Percentiles rank a stretch among this genome's conserved stretches.
phyloP scores from a whole-genome alignment of 768 basidiomycete genomes.

The Strobilomyces dryophilus region DNA sequence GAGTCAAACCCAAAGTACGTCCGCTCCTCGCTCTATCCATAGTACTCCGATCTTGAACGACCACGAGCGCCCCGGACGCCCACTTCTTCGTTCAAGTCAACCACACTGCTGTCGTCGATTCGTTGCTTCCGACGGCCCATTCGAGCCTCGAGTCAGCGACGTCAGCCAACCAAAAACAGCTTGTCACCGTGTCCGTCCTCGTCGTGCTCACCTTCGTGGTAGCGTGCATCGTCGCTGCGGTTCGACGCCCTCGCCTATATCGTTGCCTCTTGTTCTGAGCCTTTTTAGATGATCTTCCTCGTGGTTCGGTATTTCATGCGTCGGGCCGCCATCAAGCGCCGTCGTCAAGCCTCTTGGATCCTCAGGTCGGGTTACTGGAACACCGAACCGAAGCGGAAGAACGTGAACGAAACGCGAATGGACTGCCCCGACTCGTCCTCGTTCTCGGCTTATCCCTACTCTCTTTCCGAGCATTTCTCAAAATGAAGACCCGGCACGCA shows the following conservation, averaged over 20 bases:
- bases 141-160: not conserved
- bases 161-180: conserved; percentile 1
- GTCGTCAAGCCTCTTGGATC: conserved; percentile 26
- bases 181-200: not conserved
- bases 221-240: conserved; percentile 5
- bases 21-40: not conserved
- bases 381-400: conserved; percentile 12
- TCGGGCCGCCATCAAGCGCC: conserved; percentile 16
- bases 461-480: conserved; percentile 15
- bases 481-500: not conserved
- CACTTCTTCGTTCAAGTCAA: not conserved
- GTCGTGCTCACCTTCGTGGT: not conserved
- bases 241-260: not conserved
- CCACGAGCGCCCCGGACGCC: not conserved
- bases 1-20: conserved; percentile 3
- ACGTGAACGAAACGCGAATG: conserved; percentile 5
- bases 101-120: conserved; percentile 12
- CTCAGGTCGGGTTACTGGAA: conserved; percentile 19
- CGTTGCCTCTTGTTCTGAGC: not conserved
- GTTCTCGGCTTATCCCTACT: conserved; percentile 14
- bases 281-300: conserved; percentile 10
- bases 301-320: conserved; percentile 14
- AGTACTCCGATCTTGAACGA: not conserved
- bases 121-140: conserved; percentile 4
- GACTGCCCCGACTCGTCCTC: conserved; percentile 16